Evolutionary conservation across 768 basidiomycete genomes (phyloP).

Genomic region (Lyophyllum semitale): DNA sequence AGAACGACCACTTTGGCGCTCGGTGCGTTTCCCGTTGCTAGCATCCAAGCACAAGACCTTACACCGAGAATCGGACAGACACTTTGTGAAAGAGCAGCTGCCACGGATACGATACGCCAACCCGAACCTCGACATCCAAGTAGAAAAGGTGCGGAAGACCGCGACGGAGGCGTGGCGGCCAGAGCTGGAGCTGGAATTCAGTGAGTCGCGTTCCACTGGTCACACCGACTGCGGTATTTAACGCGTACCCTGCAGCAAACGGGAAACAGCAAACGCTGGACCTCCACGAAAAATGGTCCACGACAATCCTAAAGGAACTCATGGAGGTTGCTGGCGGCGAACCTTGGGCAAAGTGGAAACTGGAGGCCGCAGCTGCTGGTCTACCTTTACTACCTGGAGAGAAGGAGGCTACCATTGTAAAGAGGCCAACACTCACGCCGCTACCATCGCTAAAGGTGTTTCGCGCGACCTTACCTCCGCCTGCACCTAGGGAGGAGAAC

Average conservation of each 20-base stretch:
- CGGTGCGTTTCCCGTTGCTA: slow-evolving; percentile 47
- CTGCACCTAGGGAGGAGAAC: not conserved
- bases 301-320: slow-evolving; percentile 65
- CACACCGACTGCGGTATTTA: not conserved
- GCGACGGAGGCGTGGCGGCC: slow-evolving; percentile 59
- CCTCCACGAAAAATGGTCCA: slow-evolving; percentile 71
- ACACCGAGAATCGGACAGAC: slow-evolving; percentile 37
- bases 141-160: slow-evolving; percentile 56
- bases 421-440: slow-evolving; percentile 20
- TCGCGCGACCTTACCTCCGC: slow-evolving; percentile 4
- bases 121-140: slow-evolving; percentile 61
- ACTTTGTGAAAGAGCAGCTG: slow-evolving; percentile 80
- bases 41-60: not conserved
- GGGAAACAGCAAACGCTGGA: slow-evolving; percentile 50
- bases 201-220: slow-evolving; percentile 43
- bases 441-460: slow-evolving; percentile 27
- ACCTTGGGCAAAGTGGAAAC: slow-evolving; percentile 59
- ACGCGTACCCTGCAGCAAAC: slow-evolving; percentile 38
- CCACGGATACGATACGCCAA: slow-evolving; percentile 80
- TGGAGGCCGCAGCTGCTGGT: slow-evolving; percentile 45
- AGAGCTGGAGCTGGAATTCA: slow-evolving; percentile 59
- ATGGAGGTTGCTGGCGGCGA: slow-evolving; percentile 68
- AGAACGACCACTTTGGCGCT: slow-evolving; percentile 76
- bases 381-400: slow-evolving; percentile 51
- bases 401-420: slow-evolving; percentile 26